A percentile compares a stretch with the other conserved stretches of the same genome.
Evolutionary conservation across 805 yeast genomes (phyloP).

Genomic region (Candida silvicultrix): DNA sequence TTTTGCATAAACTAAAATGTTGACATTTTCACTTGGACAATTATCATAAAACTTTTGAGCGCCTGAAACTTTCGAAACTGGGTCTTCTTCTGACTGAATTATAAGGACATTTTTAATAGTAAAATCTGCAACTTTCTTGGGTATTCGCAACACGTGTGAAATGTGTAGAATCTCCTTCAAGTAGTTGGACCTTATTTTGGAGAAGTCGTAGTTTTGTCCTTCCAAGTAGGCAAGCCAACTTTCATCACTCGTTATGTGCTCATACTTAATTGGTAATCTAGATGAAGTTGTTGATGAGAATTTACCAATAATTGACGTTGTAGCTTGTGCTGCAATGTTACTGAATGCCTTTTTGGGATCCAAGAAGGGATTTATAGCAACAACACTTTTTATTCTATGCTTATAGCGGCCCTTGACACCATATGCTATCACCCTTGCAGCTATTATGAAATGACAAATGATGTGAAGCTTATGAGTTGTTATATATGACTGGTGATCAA

Average conservation of each 20-base stretch:
- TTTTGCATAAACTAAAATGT: conserved; percentile 10
- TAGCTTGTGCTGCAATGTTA: neutral
- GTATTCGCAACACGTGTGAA: neutral
- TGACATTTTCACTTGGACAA: conserved; percentile 7
- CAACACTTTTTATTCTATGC: conserved; percentile 10
- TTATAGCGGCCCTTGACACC: conserved; percentile 13
- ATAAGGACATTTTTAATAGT: conserved; percentile 9
- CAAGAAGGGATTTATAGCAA: conserved; percentile 15
- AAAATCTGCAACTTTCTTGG: conserved; percentile 5
- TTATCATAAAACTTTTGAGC: conserved; percentile 8
- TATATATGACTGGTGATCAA: conserved; percentile 4
- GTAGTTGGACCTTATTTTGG: conserved; percentile 3
- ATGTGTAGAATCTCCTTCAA: conserved; percentile 2
- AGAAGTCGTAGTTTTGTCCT: conserved; percentile 2
- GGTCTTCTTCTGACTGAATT: conserved; percentile 11
- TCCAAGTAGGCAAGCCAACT: conserved; percentile 6
- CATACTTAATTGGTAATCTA: conserved; percentile 5
- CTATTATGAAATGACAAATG: conserved; percentile 12
- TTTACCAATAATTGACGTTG: conserved; percentile 2
- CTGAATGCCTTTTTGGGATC: conserved; percentile 3
- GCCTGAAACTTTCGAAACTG: conserved; percentile 1
- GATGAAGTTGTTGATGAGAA: neutral
- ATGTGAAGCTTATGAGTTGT: conserved; percentile 7
- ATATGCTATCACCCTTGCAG: conserved; percentile 10
- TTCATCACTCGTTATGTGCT: conserved; percentile 1